These are phyloP conservation scores for Trichosporon faecale DNA, from an alignment of 1,284 basidiomycete species.

Conservation along the genomic window DNA sequence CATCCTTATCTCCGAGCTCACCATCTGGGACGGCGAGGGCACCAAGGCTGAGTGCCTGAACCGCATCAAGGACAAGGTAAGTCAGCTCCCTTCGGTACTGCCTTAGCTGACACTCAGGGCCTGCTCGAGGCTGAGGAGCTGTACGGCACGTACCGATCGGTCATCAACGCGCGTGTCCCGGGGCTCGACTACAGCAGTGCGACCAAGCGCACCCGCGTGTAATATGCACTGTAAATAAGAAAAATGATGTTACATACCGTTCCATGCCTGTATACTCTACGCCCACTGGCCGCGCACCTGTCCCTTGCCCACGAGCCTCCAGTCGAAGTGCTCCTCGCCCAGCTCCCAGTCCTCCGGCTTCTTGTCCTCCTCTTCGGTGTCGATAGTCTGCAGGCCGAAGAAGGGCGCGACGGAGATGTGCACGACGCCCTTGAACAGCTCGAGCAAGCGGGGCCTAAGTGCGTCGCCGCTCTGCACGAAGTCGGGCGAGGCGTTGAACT, in stretches of 20 bases:
- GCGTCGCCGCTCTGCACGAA: constrained; percentile 89
- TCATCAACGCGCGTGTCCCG: background rate
- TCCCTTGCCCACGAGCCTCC: constrained; percentile 47
- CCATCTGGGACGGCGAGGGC: background rate
- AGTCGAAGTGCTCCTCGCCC: constrained; percentile 44
- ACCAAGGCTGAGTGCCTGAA: constrained; percentile 2
- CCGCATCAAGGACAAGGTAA: background rate
- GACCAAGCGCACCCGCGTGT: background rate
- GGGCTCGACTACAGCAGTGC: background rate
- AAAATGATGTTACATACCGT: background rate
- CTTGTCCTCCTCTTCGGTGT: constrained; percentile 16
- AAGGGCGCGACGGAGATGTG: constrained; percentile 67
- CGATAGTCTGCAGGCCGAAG: constrained; percentile 35
- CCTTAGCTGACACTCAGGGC: background rate
- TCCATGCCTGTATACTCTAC: no score
- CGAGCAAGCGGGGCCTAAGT: constrained; percentile 68
- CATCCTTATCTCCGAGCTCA: constrained; percentile 1
- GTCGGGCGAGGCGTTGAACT: constrained; percentile 93
- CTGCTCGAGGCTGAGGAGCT: background rate
- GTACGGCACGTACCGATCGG: background rate
- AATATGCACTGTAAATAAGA: background rate
- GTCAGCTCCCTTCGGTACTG: no score
- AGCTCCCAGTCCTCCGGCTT: constrained; percentile 27
- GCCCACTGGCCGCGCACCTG: constrained; percentile 36
- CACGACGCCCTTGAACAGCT: constrained; percentile 72